A percentile compares a stretch with the other conserved stretches of the same genome.
Conservation (phyloP, 176 grass and related monocot species). For the Hyparrhenia diplandra region DNA sequence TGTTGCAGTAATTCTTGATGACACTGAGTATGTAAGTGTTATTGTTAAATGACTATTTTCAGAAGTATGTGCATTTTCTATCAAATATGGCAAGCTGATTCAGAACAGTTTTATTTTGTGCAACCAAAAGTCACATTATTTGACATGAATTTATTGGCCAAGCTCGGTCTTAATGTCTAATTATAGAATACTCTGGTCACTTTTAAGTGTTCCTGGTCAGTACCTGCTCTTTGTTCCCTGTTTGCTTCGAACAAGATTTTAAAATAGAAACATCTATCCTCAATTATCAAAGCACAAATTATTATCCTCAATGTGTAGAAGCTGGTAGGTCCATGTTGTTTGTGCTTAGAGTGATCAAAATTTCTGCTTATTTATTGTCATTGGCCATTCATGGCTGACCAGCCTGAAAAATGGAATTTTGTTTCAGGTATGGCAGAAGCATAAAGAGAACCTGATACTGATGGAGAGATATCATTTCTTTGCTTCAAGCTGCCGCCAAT, state of each 20-base stretch:
- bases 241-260: neutral
- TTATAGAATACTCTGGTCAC: neutral
- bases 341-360: neutral
- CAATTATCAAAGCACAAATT: neutral
- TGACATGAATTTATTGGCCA: neutral
- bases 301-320: neutral
- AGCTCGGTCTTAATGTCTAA: too few relatives aligned
- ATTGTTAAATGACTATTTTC: slow-evolving; percentile 3
- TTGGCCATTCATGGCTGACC: neutral
- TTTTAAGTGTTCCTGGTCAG: neutral
- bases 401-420: neutral
- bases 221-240: neutral
- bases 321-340: neutral
- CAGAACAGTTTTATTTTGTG: neutral
- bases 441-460: slow-evolving; percentile 89
- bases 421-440: slow-evolving; percentile 87
- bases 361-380: neutral
- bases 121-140: neutral
- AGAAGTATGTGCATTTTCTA: neutral
- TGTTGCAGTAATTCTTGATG: slow-evolving; percentile 89
- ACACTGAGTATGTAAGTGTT: slow-evolving; percentile 73
- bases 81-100: neutral
- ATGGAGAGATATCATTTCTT: slow-evolving; percentile 98
- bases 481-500: slow-evolving; percentile 68
- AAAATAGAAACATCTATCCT: neutral